phyloP scores from a whole-genome alignment of 1,284 basidiomycete genomes.

The Tilletia caries region DNA sequence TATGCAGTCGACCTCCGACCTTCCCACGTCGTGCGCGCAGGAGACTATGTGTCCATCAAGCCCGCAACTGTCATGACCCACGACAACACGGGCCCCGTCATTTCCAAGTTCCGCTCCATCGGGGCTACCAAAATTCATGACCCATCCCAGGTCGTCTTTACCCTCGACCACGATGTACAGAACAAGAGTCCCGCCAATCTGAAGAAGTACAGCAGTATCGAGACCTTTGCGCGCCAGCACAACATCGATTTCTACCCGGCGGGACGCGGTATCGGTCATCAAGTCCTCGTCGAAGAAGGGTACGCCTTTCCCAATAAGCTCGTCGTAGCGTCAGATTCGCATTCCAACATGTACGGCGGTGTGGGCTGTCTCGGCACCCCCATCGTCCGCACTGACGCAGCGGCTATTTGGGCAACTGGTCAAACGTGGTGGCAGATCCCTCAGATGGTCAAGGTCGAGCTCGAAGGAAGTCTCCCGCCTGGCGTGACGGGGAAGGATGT shows the following conservation, averaged over 20 bases:
- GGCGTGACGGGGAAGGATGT: constrained; percentile 98
- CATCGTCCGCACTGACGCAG: constrained; percentile 74
- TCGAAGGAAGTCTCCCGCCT: constrained; percentile 73
- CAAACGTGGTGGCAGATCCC: constrained; percentile 99
- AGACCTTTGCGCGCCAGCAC: constrained; percentile 81
- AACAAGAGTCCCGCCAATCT: constrained; percentile 93
- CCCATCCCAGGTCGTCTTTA: constrained; percentile 84
- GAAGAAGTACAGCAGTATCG: constrained; percentile 87
- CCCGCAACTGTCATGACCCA: constrained; percentile 78
- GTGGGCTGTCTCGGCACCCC: constrained; percentile 96
- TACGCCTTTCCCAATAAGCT: constrained; percentile 53
- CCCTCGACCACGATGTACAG: constrained; percentile 96
- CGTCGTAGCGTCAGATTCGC: constrained; percentile 81
- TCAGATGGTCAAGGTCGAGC: constrained; percentile 89
- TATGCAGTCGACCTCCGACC: constrained; percentile 85
- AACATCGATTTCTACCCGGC: constrained; percentile 94
- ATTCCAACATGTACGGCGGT: constrained; percentile 98
- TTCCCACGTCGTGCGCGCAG: constrained; percentile 67
- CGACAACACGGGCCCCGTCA: constrained; percentile 94
- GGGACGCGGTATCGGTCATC: constrained; percentile 84
- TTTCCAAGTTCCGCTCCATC: constrained; percentile 85
- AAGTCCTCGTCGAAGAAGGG: constrained; percentile 51
- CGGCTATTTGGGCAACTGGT: constrained; percentile 95
- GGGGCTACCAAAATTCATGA: constrained; percentile 82
- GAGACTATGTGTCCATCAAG: constrained; percentile 98